Base-by-base conservation (phyloP, 2,329 filamentous ascomycete genomes). In the Akanthomyces uredinophilus region DNA sequence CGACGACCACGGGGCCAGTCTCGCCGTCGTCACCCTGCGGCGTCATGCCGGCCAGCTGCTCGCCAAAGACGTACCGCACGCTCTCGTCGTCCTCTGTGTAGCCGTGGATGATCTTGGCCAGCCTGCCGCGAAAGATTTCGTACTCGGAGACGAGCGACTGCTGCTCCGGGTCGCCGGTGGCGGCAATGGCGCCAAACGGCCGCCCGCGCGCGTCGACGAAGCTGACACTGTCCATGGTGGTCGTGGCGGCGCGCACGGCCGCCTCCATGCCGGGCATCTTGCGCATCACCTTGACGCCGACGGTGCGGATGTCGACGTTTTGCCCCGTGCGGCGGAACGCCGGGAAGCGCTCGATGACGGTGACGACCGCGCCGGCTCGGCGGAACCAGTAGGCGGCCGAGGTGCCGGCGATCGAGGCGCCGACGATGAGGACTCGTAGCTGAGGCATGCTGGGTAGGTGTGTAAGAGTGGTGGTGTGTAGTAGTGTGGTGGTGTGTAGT, bases 131-230 rank as follows among this genome's bases (percentile, higher is more conserved):
- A 16, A 60, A 60, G 49, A 60, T 52, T 46, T 60, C 58, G 39
- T 46, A 80, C 74, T 54, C 64, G 78, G 73, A 77, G 4, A 79
- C 76, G 6, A 82, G 67, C 8, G 73, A 73, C 62, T 79, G 76
- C 60, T 77, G 75, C 20, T 77, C 74, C 2, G 74, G 70, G 60
- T 75, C 65, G 6, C 74, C 74, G 5, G 71, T 75, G 13, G 70
- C 51, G 13, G 63, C 67, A 8, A 78, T 72, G 29, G 70, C 70
- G 2, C 73, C 79, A 16, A 73, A 73, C 2, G 73, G 69, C 3
- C 68, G 67, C 24, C 78, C 76, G 13, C 75, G 68, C 0, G 68
- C 66, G 64, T 75, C 67, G 3, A 81, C 72, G 13, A 81, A 64
- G 37, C 72, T 68, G 10, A 82, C 65, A 14, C 80, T 81, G 43